Conservation (phyloP, 176 grass and related monocot genomes). For the Bromus sterilis region DNA sequence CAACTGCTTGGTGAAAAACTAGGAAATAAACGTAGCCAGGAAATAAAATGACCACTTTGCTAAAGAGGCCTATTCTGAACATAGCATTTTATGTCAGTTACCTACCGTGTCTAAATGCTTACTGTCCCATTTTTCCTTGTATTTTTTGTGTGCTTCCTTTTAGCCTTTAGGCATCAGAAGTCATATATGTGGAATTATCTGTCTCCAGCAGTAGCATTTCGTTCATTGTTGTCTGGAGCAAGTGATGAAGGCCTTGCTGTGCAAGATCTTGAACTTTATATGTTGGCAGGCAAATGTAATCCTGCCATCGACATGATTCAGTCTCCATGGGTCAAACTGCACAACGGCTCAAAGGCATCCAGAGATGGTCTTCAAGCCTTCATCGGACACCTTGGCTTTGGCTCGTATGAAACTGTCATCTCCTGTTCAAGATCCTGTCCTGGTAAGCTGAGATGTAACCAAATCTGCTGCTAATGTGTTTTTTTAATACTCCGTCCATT, state of each 20-base stretch:
- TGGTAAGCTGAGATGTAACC: too few species aligned
- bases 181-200: slow-evolving; percentile 35
- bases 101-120: neutral
- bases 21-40: neutral
- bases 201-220: slow-evolving; percentile 66
- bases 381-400: too few species aligned
- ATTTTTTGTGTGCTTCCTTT: neutral
- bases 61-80: neutral
- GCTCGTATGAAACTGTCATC: too few species aligned
- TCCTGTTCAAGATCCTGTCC: too few species aligned
- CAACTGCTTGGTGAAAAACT: neutral
- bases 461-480: too few species aligned
- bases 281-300: neutral
- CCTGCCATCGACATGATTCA: too few species aligned
- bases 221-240: slow-evolving; percentile 54
- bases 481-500: too few species aligned
- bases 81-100: too few species aligned
- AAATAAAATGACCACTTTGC: neutral
- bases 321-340: too few species aligned
- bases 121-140: neutral
- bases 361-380: too few species aligned
- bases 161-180: neutral
- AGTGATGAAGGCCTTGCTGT: slow-evolving; percentile 49
- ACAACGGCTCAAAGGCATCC: too few species aligned
- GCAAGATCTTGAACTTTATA: slow-evolving; percentile 34